Evolutionary conservation across 371 early-diverging fungal species (phyloP).

Genomic region (Apophysomyces sp.): DNA sequence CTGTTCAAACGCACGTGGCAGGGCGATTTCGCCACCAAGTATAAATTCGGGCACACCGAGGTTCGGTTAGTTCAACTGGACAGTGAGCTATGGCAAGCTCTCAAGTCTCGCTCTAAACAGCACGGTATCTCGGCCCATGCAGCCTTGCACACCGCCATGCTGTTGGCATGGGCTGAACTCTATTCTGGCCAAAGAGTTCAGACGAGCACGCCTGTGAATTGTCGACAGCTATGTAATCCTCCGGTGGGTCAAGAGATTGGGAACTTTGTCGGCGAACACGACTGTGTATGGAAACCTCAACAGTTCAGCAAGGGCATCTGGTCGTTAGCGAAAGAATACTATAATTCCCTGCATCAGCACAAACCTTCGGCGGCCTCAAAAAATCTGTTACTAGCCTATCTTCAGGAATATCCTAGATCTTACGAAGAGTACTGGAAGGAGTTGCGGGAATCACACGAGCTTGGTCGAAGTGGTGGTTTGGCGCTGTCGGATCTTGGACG

Average conservation of each 20-base stretch:
- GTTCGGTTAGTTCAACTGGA: slow-evolving; percentile 15
- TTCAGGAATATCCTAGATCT: background rate
- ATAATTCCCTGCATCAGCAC: slow-evolving; percentile 10
- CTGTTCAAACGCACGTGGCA: slow-evolving; percentile 18
- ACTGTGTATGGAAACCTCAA: slow-evolving; percentile 13
- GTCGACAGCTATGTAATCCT: slow-evolving; percentile 35
- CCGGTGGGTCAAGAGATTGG: slow-evolving; percentile 31
- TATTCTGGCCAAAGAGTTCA: slow-evolving; percentile 14
- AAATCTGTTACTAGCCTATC: background rate
- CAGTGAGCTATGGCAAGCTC: slow-evolving; percentile 7
- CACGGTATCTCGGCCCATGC: slow-evolving; percentile 34
- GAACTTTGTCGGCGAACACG: slow-evolving; percentile 37
- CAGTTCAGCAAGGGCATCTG: slow-evolving; percentile 16
- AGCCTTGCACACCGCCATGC: slow-evolving; percentile 17
- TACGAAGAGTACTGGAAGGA: background rate
- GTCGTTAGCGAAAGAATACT: slow-evolving; percentile 24
- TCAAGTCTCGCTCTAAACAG: slow-evolving; percentile 15
- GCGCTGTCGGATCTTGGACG: background rate
- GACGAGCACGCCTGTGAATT: slow-evolving; percentile 34
- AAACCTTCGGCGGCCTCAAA: slow-evolving; percentile 10
- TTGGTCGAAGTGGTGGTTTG: background rate
- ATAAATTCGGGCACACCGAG: slow-evolving; percentile 18
- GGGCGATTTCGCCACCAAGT: slow-evolving; percentile 26
- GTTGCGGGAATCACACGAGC: background rate
- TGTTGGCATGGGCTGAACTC: slow-evolving; percentile 27